A percentile compares a stretch with the other conserved stretches of the same genome.
Conservation (phyloP, 345 rosid genomes). For the Eutrema heterophyllum region DNA sequence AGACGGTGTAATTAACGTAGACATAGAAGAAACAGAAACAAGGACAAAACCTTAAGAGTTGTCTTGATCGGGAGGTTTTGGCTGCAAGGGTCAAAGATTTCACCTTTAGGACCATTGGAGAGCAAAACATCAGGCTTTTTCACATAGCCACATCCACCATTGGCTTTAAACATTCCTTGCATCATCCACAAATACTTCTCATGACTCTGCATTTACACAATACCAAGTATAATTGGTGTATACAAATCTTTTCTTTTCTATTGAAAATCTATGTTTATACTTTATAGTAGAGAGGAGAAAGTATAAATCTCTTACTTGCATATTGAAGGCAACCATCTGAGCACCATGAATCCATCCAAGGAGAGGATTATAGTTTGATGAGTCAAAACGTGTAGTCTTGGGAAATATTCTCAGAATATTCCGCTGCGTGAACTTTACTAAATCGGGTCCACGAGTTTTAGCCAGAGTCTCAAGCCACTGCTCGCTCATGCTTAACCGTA, state of each 20-base stretch:
- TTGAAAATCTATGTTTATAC: neutral
- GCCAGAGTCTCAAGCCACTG: conserved; percentile 55
- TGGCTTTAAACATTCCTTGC: conserved; percentile 88
- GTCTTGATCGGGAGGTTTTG: conserved; percentile 36
- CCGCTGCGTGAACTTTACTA: conserved; percentile 72
- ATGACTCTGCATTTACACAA: conserved; percentile 40
- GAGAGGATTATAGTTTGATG: conserved; percentile 82
- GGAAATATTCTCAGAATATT: conserved; percentile 80
- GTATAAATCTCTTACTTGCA: conserved; percentile 57
- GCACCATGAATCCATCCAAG: conserved; percentile 94
- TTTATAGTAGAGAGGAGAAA: neutral
- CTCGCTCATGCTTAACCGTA: conserved; percentile 69
- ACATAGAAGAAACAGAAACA: neutral
- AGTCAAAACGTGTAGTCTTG: conserved; percentile 61
- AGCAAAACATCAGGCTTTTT: conserved; percentile 71
- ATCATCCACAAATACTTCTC: conserved; percentile 70
- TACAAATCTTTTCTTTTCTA: neutral
- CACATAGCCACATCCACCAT: conserved; percentile 81
- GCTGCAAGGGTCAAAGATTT: conserved; percentile 48
- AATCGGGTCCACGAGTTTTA: conserved; percentile 36
- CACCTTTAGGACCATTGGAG: conserved; percentile 24
- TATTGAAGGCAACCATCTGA: conserved; percentile 99
- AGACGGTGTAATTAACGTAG: neutral
- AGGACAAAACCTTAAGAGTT: conserved; percentile 43
- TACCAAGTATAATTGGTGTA: neutral